Base-by-base conservation (phyloP, 2,329 filamentous ascomycete species). In the Beauveria brongniartii region DNA sequence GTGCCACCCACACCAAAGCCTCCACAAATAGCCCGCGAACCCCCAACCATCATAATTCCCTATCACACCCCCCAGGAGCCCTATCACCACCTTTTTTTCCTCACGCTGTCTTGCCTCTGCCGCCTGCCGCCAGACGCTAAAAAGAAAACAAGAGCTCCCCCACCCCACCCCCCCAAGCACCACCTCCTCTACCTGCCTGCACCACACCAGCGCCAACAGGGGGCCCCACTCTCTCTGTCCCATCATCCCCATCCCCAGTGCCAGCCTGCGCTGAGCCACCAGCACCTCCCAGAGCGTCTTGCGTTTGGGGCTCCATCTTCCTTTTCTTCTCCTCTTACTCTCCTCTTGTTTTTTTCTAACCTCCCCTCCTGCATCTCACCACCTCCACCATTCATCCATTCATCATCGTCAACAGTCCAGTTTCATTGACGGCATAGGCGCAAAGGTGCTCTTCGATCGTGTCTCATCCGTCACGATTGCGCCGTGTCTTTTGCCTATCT, bases 281-380 rank as follows among this genome's bases (percentile, higher is more conserved):
- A 48, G 24, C 51, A 55, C 50, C 50, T 40, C 58, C 58, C 41
- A 37, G n/a, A 40, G 28, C 41, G 28, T 43, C 52, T 61, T 52
- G 47, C 47, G 26, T 62, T 57, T 57, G 41, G 41, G 51, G 51
- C 52, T 61, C 59, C 59, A 57, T 57, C 37, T 40, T 62, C 48
- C 54, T 48, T 54, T 55, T 56, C 47, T 53, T 57, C 47, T 57
- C 54, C 60, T 56, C 51, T 56, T 46, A 22, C 26, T 22, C 28
- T 20, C 7, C 30, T 41, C 24, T 22, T 30, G 30, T 6, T 24
- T 26, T 56, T 61, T 61, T 61, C 53, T 50, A 22, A 50, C 30
- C 34, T 53, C 37, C 40, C 47, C 40, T 59, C 59, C 47, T 47
- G 37, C 51, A 55, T 52, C 51, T 56, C 53, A 55, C 46, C 59